phyloP scores from a whole-genome alignment of 1,284 basidiomycete genomes.

The Pulchroboletus neoregius region DNA sequence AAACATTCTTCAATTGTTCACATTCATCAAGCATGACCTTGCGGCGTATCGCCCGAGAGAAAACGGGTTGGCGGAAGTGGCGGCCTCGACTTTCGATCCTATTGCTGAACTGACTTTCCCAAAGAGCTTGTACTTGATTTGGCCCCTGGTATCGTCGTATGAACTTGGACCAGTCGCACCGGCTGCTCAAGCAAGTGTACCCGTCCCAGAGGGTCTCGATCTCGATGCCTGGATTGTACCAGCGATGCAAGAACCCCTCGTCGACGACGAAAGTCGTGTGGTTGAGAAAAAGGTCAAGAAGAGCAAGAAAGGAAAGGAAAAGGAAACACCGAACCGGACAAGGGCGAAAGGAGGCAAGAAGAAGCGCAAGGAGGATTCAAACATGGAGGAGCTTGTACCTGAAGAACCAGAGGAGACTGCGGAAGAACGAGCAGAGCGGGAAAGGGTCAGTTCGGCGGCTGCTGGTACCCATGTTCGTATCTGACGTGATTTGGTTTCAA shows the following conservation, averaged over 20 bases:
- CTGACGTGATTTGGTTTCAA: conserved; percentile 31
- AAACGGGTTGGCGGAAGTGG: conserved; percentile 37
- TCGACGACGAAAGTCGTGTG: conserved; percentile 30
- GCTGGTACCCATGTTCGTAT: background rate
- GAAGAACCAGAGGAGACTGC: conserved; percentile 45
- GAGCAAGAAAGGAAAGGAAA: conserved; percentile 51
- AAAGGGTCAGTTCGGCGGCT: conserved; percentile 43
- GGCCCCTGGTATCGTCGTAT: conserved; percentile 76
- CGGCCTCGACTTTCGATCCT: conserved; percentile 38
- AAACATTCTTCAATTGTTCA: conserved; percentile 76
- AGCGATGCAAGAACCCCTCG: conserved; percentile 45
- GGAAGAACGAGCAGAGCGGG: conserved; percentile 55
- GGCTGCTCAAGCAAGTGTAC: conserved; percentile 77
- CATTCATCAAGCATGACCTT: conserved; percentile 81
- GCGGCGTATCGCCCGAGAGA: conserved; percentile 49
- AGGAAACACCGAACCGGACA: conserved; percentile 36
- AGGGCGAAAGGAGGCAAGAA: conserved; percentile 33
- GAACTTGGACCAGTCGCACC: conserved; percentile 84
- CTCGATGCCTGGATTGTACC: conserved; percentile 83
- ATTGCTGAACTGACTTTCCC: conserved; percentile 56
- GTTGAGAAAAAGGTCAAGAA: conserved; percentile 37
- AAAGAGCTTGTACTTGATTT: conserved; percentile 85
- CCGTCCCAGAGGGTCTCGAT: conserved; percentile 80
- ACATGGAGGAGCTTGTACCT: conserved; percentile 29
- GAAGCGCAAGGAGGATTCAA: conserved; percentile 33